phyloP scores from a whole-genome alignment of 345 rosid genomes.

The Cochlearia excelsa region DNA sequence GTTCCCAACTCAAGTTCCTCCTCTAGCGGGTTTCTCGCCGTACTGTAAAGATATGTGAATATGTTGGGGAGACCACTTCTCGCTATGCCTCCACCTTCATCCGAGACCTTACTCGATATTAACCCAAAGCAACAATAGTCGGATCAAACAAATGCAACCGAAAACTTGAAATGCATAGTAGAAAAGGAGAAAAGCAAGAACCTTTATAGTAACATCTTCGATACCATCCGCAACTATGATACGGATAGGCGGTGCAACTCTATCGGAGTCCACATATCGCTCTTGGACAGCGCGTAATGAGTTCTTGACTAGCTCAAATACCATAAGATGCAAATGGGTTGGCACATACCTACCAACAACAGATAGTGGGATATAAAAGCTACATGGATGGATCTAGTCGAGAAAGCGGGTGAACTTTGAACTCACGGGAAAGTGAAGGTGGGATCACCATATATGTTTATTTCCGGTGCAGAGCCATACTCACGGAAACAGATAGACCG shows the following conservation, averaged over 20 bases:
- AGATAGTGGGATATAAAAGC: conserved; percentile 11
- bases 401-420: conserved; percentile 7
- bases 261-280: conserved; percentile 68
- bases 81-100: conserved; percentile 97
- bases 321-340: conserved; percentile 89
- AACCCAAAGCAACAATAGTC: conserved; percentile 12
- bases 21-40: conserved; percentile 84
- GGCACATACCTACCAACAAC: conserved; percentile 68
- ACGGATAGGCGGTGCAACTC: conserved; percentile 69
- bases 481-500: conserved; percentile 77
- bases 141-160: too few species aligned
- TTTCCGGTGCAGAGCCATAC: conserved; percentile 82
- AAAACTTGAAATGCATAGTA: neutral
- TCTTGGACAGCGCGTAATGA: conserved; percentile 95
- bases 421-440: conserved; percentile 91
- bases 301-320: conserved; percentile 93
- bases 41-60: conserved; percentile 93
- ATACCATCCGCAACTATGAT: conserved; percentile 91
- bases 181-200: conserved; percentile 15
- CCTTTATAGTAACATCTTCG: conserved; percentile 97
- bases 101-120: conserved; percentile 58
- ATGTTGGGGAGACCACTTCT: conserved; percentile 97
- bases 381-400: neutral
- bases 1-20: conserved; percentile 59
- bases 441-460: conserved; percentile 84